A percentile compares a stretch with the other conserved stretches of the same genome.
phyloP scores from a whole-genome alignment of 1,284 basidiomycete genomes.

The Vanrija humicola region DNA sequence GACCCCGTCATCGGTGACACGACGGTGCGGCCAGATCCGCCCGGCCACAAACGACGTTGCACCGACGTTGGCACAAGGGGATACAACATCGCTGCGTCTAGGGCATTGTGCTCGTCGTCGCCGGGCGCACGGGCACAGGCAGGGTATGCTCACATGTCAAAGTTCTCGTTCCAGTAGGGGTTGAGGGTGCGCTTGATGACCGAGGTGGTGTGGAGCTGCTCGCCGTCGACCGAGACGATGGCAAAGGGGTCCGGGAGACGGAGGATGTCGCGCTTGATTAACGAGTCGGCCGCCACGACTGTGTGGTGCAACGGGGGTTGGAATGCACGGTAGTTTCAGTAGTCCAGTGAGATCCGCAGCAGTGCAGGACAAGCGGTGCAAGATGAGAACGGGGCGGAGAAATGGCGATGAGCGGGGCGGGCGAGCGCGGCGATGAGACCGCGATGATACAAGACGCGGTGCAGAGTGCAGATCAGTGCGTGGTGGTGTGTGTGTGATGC shows the following conservation, averaged over 20 bases:
- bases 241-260: conserved; percentile 90
- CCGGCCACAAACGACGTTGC: background rate
- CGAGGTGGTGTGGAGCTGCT: conserved; percentile 87
- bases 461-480: background rate
- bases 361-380: background rate
- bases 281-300: conserved; percentile 85
- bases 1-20: background rate
- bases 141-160: conserved; percentile 63
- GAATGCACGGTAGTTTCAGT: background rate
- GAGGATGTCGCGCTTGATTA: conserved; percentile 86
- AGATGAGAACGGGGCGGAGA: background rate
- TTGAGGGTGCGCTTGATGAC: conserved; percentile 86
- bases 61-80: background rate
- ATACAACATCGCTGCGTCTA: background rate
- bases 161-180: conserved; percentile 91
- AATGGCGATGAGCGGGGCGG: background rate
- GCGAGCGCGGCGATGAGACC: background rate
- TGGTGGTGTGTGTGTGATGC: background rate
- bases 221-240: conserved; percentile 88
- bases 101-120: background rate
- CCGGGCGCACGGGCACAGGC: background rate
- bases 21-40: background rate
- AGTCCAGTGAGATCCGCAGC: background rate
- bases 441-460: background rate
- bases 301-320: conserved; percentile 5